These are phyloP conservation scores for Mariannaea elegans DNA, from an alignment of 2,329 filamentous ascomycete species.

Conservation along the genomic window DNA sequence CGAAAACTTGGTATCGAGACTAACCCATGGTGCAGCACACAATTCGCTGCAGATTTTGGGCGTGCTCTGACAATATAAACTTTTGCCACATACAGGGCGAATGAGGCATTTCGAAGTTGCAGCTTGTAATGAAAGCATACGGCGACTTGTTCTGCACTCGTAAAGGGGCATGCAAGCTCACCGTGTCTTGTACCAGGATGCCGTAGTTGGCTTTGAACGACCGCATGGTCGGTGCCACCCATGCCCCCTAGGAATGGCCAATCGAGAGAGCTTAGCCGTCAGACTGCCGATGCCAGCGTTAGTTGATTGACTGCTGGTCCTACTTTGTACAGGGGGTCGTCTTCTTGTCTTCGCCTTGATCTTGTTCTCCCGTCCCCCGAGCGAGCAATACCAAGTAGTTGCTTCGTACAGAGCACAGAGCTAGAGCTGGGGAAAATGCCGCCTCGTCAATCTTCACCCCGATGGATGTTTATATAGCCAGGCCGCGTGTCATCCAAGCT, in stretches of 20 bases:
- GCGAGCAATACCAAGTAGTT: too few relatives aligned
- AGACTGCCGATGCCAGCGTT: conserved; percentile 36
- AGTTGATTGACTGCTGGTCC: conserved; percentile 24
- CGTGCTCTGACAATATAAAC: not conserved
- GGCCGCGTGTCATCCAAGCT: not conserved
- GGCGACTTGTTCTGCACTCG: conserved; percentile 35
- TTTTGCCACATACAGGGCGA: not conserved
- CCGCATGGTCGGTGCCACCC: conserved; percentile 40
- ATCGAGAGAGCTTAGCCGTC: conserved; percentile 29
- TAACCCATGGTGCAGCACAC: not conserved
- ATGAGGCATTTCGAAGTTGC: conserved; percentile 31
- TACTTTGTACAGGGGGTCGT: conserved; percentile 1
- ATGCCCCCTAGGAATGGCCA: conserved; percentile 31
- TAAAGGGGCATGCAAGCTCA: conserved; percentile 43
- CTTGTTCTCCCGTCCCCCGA: not conserved
- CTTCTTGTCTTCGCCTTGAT: not conserved
- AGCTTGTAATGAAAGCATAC: conserved; percentile 37
- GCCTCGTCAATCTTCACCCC: too few relatives aligned
- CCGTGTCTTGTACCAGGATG: conserved; percentile 36
- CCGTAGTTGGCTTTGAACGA: conserved; percentile 33
- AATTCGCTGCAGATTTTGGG: not conserved
- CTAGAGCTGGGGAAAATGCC: too few relatives aligned
- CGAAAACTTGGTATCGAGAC: not conserved
- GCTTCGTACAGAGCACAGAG: too few relatives aligned
- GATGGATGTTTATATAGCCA: too few relatives aligned